A percentile compares a stretch with the other conserved stretches of the same genome.
These are phyloP conservation scores for Peterozyma toletana DNA, from an alignment of 805 yeast genomes.

Conservation along the genomic window DNA sequence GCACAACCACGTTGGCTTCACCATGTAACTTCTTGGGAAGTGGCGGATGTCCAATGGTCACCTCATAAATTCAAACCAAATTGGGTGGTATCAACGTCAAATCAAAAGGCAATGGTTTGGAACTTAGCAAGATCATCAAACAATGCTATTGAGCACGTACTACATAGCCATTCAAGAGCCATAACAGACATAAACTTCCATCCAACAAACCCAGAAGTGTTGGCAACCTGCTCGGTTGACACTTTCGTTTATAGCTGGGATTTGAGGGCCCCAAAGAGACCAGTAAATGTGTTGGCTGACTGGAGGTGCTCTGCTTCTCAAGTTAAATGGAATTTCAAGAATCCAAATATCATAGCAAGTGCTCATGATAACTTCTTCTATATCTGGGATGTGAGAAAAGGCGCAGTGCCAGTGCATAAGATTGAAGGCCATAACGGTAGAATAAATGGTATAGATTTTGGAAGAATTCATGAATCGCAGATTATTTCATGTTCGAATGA, in stretches of 20 bases:
- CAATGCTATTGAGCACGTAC: conserved; percentile 75
- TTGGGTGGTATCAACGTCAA: conserved; percentile 91
- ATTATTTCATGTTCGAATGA: conserved; percentile 85
- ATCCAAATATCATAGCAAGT: conserved; percentile 74
- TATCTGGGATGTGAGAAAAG: conserved; percentile 86
- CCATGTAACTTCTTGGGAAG: conserved; percentile 95
- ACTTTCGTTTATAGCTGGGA: conserved; percentile 89
- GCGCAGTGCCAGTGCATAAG: conserved; percentile 64
- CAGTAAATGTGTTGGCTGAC: conserved; percentile 78
- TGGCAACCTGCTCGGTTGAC: conserved; percentile 93
- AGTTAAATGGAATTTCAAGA: conserved; percentile 83
- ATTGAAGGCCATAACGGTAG: conserved; percentile 77
- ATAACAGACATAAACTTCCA: conserved; percentile 95
- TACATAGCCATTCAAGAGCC: conserved; percentile 89
- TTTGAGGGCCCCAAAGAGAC: conserved; percentile 68
- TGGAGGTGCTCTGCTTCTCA: conserved; percentile 95
- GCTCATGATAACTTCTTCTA: conserved; percentile 77
- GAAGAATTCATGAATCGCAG: conserved; percentile 47
- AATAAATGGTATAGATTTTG: conserved; percentile 85
- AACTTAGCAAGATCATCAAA: conserved; percentile 59
- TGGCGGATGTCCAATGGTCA: conserved; percentile 98
- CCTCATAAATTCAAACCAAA: conserved; percentile 80
- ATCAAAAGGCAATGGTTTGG: conserved; percentile 95
- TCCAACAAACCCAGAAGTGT: conserved; percentile 73
- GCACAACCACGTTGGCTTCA: conserved; percentile 91